These are phyloP conservation scores for Cymbopogon citratus DNA, from an alignment of 176 grass and related monocot species.

Conservation along the genomic window DNA sequence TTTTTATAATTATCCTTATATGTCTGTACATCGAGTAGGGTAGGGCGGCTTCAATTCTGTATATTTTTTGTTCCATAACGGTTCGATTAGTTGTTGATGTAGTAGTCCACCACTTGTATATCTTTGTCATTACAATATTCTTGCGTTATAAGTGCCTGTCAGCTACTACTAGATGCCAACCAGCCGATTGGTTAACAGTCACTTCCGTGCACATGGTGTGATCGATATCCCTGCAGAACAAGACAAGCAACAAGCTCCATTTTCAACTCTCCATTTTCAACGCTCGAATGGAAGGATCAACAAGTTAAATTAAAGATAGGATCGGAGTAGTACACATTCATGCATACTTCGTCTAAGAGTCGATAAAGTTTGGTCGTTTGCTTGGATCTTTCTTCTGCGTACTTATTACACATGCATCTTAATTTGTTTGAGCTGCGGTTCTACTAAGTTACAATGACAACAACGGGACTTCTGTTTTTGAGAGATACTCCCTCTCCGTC, in stretches of 20 bases:
- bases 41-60: no score
- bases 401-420: background rate
- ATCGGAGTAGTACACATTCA: background rate
- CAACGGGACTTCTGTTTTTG: background rate
- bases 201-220: background rate
- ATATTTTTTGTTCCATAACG: no score
- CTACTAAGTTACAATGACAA: background rate
- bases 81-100: no score
- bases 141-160: background rate
- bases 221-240: background rate
- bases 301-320: background rate
- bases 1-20: no score
- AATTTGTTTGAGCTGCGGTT: background rate
- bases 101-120: no score
- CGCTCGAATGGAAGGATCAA: background rate
- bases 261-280: constrained; percentile 1
- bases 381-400: background rate
- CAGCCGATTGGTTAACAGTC: background rate
- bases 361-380: background rate
- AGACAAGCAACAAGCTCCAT: background rate
- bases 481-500: no score
- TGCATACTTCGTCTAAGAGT: background rate
- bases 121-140: no score
- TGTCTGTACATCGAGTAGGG: no score
- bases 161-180: background rate